These are phyloP conservation scores for Pontederia paniculata DNA, from an alignment of 176 grass and related monocot species.

Conservation along the genomic window DNA sequence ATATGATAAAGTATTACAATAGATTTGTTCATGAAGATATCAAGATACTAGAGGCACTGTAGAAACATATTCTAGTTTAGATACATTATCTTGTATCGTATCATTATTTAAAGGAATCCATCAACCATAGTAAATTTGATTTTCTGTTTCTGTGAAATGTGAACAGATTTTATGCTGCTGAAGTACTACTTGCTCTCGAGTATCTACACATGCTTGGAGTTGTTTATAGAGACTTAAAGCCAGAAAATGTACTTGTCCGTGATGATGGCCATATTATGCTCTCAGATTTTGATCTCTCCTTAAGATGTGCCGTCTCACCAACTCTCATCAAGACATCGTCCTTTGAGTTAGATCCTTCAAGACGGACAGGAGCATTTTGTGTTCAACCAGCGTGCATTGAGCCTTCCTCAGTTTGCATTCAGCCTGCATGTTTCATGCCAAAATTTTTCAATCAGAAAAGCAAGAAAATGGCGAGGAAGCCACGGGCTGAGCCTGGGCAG, in stretches of 20 bases:
- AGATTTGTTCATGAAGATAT: too few species aligned
- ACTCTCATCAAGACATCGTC: slow-evolving; percentile 64
- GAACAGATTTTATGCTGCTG: slow-evolving; percentile 90
- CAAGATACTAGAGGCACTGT: too few species aligned
- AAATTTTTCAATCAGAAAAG: slow-evolving; percentile 51
- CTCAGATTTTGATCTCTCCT: slow-evolving; percentile 86
- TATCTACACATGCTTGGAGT: slow-evolving; percentile 97
- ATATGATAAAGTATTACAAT: too few species aligned
- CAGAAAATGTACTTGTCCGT: slow-evolving; percentile 85
- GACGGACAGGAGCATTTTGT: slow-evolving; percentile 47
- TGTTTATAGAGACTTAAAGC: slow-evolving; percentile 84
- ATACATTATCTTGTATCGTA: too few species aligned
- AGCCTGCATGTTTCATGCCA: slow-evolving; percentile 72
- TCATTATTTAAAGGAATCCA: too few species aligned
- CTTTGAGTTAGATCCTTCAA: slow-evolving; percentile 43
- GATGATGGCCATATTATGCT: slow-evolving; percentile 99
- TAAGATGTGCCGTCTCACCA: slow-evolving; percentile 71
- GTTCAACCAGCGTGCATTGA: slow-evolving; percentile 85
- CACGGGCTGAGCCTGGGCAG: slow-evolving; percentile 37
- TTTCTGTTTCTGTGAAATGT: too few species aligned
- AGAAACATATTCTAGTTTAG: too few species aligned
- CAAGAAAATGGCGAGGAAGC: slow-evolving; percentile 66
- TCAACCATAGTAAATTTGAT: too few species aligned
- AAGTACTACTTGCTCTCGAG: slow-evolving; percentile 79
- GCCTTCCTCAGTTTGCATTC: slow-evolving; percentile 68